Base-by-base conservation (phyloP, 2,329 filamentous ascomycete species). In the Colletotrichum lentis region DNA sequence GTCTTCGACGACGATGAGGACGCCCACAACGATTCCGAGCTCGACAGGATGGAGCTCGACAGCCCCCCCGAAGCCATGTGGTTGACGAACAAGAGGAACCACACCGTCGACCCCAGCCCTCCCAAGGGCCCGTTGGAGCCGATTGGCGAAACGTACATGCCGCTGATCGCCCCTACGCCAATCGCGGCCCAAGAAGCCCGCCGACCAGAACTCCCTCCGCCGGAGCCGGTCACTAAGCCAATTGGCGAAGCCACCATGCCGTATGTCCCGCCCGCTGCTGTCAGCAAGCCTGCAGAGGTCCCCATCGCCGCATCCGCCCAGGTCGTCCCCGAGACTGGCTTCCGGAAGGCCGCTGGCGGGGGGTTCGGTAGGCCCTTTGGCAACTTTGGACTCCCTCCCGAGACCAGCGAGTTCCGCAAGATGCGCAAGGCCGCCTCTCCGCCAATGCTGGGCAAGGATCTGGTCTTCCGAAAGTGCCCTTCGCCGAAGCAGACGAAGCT, bases 401-500 rank as follows among this genome's bases (percentile, higher is more conserved):
- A 80, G 50, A 80, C 80, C 57, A 74, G 76, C 37, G 77, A 80
- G 62, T 79, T 82, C 68, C 77, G 80, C 65, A 81, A 81, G 73
- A 81, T 83, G 74, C 84, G 84, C 67, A 79, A 85, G 71, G 82
- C 82, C 24, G 82, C 84, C 73, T 89, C 88, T 69, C 95, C 95
- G 47, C 95, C 95, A 11, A 96, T 98, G 94, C 87, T 97, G 12
- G 95, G 95, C 64, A 81, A 84, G 65, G 91, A 97, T 72, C 86
- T 98, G 62, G 83, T 85, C 31, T 97, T 97, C 76, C 92, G 93
- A 41, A 87, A 86, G 76, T 97, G 93, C 76, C 84, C 86, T 11
- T 97, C 94, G 31, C 95, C 95, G 6, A 90, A 95, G 77, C 87
- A 90, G 62, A 96, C 94, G 18, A 90, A 93, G 74, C 91, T 96